Conservation (phyloP, 2,329 filamentous ascomycete genomes). For the Aspergillus pseudotamarii region DNA sequence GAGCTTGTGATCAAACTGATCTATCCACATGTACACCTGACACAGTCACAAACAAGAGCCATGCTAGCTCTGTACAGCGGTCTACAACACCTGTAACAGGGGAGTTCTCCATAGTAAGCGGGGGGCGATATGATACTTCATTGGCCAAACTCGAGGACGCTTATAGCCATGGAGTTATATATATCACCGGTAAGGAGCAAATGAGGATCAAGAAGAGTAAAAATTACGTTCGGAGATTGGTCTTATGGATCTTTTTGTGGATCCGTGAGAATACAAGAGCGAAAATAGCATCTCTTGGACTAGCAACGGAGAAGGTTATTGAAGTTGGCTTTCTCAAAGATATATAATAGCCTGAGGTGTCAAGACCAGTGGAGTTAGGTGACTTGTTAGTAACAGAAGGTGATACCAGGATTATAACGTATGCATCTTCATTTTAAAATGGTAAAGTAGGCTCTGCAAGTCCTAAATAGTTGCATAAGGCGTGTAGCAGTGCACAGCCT, state of each 20-base stretch:
- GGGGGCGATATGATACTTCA: not conserved
- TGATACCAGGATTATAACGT: not conserved
- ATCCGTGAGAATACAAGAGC: constrained; percentile 42
- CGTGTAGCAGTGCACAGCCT: not conserved
- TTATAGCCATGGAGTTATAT: constrained; percentile 42
- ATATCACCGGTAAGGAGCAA: constrained; percentile 50
- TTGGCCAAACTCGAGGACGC: constrained; percentile 14
- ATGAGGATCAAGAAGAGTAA: constrained; percentile 36
- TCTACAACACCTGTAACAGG: not conserved
- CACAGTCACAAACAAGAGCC: not conserved
- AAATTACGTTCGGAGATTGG: constrained; percentile 28
- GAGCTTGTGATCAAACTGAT: not conserved
- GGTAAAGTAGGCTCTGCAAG: not conserved
- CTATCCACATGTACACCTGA: not conserved
- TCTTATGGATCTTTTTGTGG: constrained; percentile 41
- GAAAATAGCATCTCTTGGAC: constrained; percentile 41
- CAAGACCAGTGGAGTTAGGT: not conserved
- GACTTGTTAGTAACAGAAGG: not conserved
- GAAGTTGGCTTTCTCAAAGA: constrained; percentile 47
- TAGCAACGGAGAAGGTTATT: constrained; percentile 41
- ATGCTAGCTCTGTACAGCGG: constrained; percentile 5
- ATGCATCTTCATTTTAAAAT: not conserved
- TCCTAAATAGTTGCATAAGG: not conserved
- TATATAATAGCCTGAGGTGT: constrained; percentile 17
- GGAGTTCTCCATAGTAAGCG: not conserved